Conservation (phyloP, 768 basidiomycete genomes). For the Mycena rosella region DNA sequence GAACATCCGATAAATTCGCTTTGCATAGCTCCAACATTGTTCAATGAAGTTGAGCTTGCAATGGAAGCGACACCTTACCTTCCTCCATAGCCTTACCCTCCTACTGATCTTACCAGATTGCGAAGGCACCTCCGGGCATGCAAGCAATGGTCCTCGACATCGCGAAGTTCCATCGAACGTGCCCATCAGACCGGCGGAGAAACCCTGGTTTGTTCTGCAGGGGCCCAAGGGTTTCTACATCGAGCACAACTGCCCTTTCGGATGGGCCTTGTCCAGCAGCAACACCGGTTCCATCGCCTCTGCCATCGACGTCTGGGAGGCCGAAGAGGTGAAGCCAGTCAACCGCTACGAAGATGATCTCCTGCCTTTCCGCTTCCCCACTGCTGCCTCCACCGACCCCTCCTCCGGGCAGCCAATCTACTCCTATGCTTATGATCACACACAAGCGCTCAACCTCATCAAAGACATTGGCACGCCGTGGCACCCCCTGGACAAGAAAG, state of each 20-base stretch:
- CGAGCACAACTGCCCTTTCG: constrained; percentile 41
- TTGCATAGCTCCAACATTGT: too few relatives aligned
- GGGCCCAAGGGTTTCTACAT: constrained; percentile 19
- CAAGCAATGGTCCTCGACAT: constrained; percentile 40
- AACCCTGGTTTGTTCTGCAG: constrained; percentile 48
- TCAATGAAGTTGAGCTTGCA: too few relatives aligned
- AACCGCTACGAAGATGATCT: constrained; percentile 50
- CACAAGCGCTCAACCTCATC: too few relatives aligned
- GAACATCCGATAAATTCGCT: too few relatives aligned
- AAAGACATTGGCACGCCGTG: too few relatives aligned
- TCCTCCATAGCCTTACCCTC: too few relatives aligned
- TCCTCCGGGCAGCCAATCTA: not conserved
- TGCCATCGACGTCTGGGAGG: constrained; percentile 46
- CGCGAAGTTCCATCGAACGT: constrained; percentile 50
- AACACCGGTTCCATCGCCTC: constrained; percentile 48
- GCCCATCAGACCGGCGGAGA: constrained; percentile 48
- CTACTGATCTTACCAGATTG: too few relatives aligned
- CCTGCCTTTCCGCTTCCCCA: constrained; percentile 36
- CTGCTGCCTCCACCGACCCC: not conserved
- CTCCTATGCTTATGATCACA: not conserved
- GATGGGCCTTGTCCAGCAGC: constrained; percentile 44
- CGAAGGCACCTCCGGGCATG: constrained; percentile 2
- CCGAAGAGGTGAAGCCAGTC: constrained; percentile 34
- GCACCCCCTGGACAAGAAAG: too few relatives aligned
- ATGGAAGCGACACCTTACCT: too few relatives aligned